Percentiles rank a stretch among this genome's conserved stretches.
Conservation (phyloP, 768 basidiomycete species). For the Hirschioporus abietinus region DNA sequence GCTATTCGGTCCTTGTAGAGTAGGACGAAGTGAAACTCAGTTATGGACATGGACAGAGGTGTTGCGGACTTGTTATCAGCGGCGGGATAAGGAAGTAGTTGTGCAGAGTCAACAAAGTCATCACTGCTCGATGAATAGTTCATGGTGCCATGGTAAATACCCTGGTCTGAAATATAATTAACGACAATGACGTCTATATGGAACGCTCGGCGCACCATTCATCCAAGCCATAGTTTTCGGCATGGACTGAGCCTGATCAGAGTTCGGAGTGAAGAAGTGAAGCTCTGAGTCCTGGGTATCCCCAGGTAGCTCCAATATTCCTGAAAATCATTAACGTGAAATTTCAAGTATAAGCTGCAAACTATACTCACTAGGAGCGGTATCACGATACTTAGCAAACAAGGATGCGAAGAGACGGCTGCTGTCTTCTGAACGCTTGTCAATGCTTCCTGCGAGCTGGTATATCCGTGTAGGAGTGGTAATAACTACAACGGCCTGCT, state of each 20-base stretch:
- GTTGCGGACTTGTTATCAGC: slow-evolving; percentile 18
- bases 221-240: slow-evolving; percentile 86
- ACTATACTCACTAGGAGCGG: slow-evolving; percentile 77
- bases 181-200: neutral
- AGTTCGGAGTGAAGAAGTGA: slow-evolving; percentile 69
- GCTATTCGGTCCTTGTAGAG: slow-evolving; percentile 75
- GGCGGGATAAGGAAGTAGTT: slow-evolving; percentile 73
- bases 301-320: slow-evolving; percentile 89
- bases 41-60: slow-evolving; percentile 76
- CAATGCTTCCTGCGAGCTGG: slow-evolving; percentile 73
- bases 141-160: slow-evolving; percentile 81
- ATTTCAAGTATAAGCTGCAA: too few species aligned
- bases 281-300: slow-evolving; percentile 70
- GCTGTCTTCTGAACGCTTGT: slow-evolving; percentile 66
- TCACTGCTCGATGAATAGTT: slow-evolving; percentile 66
- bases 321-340: too few species aligned
- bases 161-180: slow-evolving; percentile 50
- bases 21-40: slow-evolving; percentile 89
- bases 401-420: slow-evolving; percentile 70
- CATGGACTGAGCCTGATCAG: slow-evolving; percentile 62
- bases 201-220: slow-evolving; percentile 54
- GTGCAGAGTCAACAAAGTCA: slow-evolving; percentile 70
- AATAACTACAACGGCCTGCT: slow-evolving; percentile 64
- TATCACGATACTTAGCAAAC: slow-evolving; percentile 70
- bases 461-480: slow-evolving; percentile 89